phyloP scores from a whole-genome alignment of 331 rosid genomes.

The Pyracantha coccinea region DNA sequence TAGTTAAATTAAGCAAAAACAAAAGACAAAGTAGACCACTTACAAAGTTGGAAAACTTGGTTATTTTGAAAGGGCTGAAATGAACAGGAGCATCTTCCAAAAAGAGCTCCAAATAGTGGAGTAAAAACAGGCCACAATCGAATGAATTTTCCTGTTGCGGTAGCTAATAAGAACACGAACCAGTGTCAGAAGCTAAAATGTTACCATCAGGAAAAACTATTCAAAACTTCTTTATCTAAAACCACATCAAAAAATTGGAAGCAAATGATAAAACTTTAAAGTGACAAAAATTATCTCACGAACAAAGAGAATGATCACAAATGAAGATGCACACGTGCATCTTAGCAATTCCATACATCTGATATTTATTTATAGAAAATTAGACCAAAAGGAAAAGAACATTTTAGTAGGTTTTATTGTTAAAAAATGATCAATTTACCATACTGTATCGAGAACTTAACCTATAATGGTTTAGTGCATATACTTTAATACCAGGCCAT shows the following conservation, averaged over 20 bases:
- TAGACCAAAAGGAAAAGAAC: background rate
- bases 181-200: conserved; percentile 10
- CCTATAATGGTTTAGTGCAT: background rate
- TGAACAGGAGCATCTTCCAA: conserved; percentile 65
- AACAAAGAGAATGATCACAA: background rate
- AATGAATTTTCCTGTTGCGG: conserved; percentile 94
- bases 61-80: conserved; percentile 69
- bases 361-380: background rate
- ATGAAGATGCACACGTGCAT: background rate
- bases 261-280: background rate
- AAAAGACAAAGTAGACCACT: conserved; percentile 29
- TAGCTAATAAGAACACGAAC: conserved; percentile 46
- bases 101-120: conserved; percentile 90
- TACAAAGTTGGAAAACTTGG: conserved; percentile 70
- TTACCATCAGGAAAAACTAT: background rate
- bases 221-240: background rate
- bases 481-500: background rate
- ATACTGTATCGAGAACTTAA: background rate
- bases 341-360: background rate
- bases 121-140: conserved; percentile 91
- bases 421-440: background rate
- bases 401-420: background rate
- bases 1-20: background rate
- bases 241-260: background rate
- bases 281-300: background rate